Evolutionary conservation across 345 rosid genomes (phyloP), one percentile per base, ranked within the genome.

Genomic region (Gossypium sturtianum): DNA sequence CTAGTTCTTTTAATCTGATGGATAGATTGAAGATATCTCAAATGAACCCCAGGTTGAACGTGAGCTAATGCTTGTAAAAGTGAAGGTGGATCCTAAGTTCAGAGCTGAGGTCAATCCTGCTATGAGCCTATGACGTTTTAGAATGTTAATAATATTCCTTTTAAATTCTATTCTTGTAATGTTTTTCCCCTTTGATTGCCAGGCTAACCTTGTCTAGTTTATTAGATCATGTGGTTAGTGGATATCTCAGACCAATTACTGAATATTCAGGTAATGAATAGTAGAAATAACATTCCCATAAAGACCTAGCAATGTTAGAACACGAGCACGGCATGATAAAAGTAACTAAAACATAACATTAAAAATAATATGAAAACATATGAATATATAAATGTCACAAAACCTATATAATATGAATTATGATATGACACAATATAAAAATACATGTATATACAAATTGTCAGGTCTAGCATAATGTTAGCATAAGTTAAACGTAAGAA

Each of bases 11-110:
- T 74, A 34, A 74, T 62, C 69, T 48, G 7, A 48, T 74, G 45
- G 10, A 22, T 80, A 92, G 97, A 97, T 92, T 78, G 95, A 92
- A 76, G 98, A 91, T 82, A 74, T 94, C 70, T 94, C 98, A 38
- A 85, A 62, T 70, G 98, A 94, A 80, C 92, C 98, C 25, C 97
- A 90, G 69, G 97, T 94, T 34, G 98, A 93, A 79, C 95, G 97
- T 27, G 97, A 93, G 71, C 80, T 93, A 56, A 91, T 93, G 97
- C 93, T 93, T 74, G 81, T 93, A 53, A 93, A 93, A 84, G 85
- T 94, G 76, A 80, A 86, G 77, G 90, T 89, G 4, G 84, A 86
- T 80, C 89, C 89, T 6, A 81, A 74, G 74, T 75, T 56, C 66
- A 84, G 87, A 63, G 84, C 91, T 63, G 92, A 94, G 97, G 98